Base-by-base conservation (phyloP, 345 rosid species). In the Brassica cretica region DNA sequence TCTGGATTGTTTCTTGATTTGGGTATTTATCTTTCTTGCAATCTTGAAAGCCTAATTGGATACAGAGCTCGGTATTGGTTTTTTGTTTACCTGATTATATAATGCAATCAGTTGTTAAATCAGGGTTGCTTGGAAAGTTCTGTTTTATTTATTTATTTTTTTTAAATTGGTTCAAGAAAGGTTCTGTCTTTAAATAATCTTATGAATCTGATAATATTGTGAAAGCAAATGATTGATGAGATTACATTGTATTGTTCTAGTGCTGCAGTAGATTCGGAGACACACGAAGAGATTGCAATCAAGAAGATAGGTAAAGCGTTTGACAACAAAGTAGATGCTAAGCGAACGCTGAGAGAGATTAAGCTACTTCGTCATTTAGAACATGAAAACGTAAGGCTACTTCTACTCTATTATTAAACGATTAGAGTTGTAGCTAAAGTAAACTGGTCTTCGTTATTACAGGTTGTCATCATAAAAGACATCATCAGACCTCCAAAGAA, bases 251-350 rank as follows among this genome's bases (percentile, higher is more conserved):
- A 53, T 73, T 74, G 64, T 46, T 80, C 24, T 82, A 87, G 90
- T 77, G 87, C 90, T 76, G 88, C 88, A n/a, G 66, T 82, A 70
- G 80, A 87, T 69, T 83, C 86, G 0, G 88, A 84, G 76, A 87
- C 89, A 12, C 63, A 75, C 0, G 87, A 87, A 24, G 86, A 86
- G 59, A 84, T 87, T 24, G 91, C 91, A 5, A 87, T 87, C 14
- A 87, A 87, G 85, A 87, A 87, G 85, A 78, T 87, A 67, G 87
- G 87, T 16, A 84, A 87, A 73, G 89, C 89, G 7, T 87, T 87
- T 68, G 86, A 81, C 29, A 86, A 86, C 58, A 81, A 85, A 30
- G 85, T 86, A n/a, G 89, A 86, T 78, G 89, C 91, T 62, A 87
- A 87, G 64, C 51, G 87, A 33, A 86, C 89, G 0, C 53, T 87